Evolutionary conservation across 176 grass and related monocot species (phyloP).

Genomic region (Eragrostis nindensis): DNA sequence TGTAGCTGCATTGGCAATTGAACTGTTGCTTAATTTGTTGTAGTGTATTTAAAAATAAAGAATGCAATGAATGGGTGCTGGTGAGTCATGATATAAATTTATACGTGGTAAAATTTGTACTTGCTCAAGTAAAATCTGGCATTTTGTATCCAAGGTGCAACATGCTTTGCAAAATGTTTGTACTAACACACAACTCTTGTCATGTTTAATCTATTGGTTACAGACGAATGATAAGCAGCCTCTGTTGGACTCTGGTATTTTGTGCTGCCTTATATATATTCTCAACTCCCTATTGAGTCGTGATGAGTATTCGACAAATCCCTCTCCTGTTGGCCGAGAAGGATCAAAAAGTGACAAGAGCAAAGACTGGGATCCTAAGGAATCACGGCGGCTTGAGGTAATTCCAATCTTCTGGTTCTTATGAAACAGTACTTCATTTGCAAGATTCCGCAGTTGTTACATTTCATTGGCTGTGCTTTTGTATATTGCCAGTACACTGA

Average conservation of each 20-base stretch:
- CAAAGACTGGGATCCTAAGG: slow-evolving; percentile 52
- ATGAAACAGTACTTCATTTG: slow-evolving; percentile 34
- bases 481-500: slow-evolving; percentile 21
- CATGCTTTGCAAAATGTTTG: slow-evolving; percentile 22
- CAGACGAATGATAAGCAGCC: slow-evolving; percentile 90
- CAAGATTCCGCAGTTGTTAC: slow-evolving; percentile 27
- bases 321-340: slow-evolving; percentile 42
- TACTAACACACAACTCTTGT: slow-evolving; percentile 42
- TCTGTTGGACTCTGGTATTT: slow-evolving; percentile 96
- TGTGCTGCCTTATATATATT: slow-evolving; percentile 95
- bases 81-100: slow-evolving; percentile 5
- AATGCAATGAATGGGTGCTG: background rate
- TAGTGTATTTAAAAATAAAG: slow-evolving; percentile 12
- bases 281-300: slow-evolving; percentile 86
- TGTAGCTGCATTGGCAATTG: background rate
- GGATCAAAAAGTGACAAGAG: slow-evolving; percentile 65
- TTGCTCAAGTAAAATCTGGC: slow-evolving; percentile 19
- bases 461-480: slow-evolving; percentile 20
- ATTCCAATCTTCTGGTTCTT: slow-evolving; percentile 30
- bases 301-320: slow-evolving; percentile 60
- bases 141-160: slow-evolving; percentile 33
- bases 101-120: slow-evolving; percentile 26
- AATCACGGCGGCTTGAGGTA: slow-evolving; percentile 87
- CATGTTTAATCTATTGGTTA: slow-evolving; percentile 60
- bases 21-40: slow-evolving; percentile 23